A percentile compares a stretch with the other conserved stretches of the same genome.
Conservation (phyloP, 768 basidiomycete species). For the Clathrus columnatus region DNA sequence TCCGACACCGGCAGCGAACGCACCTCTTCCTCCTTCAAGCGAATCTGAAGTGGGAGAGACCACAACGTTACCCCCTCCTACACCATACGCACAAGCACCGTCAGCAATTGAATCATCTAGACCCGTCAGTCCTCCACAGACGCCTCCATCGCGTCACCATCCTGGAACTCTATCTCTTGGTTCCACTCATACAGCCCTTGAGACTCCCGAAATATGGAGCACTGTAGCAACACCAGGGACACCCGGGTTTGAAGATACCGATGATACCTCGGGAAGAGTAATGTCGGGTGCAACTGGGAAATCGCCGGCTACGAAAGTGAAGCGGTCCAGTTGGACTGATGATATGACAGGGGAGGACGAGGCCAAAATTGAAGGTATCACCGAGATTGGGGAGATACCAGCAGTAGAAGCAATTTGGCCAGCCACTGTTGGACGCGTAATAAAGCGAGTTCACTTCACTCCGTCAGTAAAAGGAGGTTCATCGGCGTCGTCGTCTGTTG, state of each 20-base stretch:
- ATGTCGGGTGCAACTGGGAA: background rate
- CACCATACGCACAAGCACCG: background rate
- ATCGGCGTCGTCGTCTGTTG: conserved; percentile 13
- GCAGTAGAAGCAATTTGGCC: background rate
- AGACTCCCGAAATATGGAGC: conserved; percentile 61
- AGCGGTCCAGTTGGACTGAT: no score
- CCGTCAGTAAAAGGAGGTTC: conserved; percentile 33
- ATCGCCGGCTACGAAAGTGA: background rate
- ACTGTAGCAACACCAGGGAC: conserved; percentile 69
- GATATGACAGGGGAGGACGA: background rate
- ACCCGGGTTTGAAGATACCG: conserved; percentile 20
- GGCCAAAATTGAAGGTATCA: background rate
- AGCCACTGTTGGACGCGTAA: conserved; percentile 17
- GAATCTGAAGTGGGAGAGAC: background rate
- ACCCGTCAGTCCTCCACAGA: background rate
- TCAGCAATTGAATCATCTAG: background rate
- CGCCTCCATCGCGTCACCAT: conserved; percentile 1
- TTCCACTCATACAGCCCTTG: background rate
- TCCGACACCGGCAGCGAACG: background rate
- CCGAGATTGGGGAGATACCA: background rate
- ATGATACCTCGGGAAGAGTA: conserved; percentile 7
- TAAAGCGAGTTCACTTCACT: conserved; percentile 43
- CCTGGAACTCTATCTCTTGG: background rate
- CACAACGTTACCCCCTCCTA: background rate
- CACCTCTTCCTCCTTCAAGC: background rate